phyloP scores from a whole-genome alignment of 179 eudicot genomes.

The Heliamphora pulchella region DNA sequence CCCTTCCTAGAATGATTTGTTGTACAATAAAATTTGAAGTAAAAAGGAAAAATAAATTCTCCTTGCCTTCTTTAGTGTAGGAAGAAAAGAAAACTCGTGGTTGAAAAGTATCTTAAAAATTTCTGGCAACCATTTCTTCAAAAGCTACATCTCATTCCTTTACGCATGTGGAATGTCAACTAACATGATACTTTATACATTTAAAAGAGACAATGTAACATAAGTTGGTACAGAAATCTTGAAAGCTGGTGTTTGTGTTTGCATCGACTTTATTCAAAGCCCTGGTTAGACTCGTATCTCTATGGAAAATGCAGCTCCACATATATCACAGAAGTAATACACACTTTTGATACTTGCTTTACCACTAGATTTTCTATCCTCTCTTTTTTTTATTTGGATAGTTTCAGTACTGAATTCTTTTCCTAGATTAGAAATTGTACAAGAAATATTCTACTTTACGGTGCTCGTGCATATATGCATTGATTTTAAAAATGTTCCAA shows the following conservation, averaged over 20 bases:
- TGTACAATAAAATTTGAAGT: neutral
- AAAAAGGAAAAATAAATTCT: neutral
- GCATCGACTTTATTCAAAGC: neutral
- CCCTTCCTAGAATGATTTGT: neutral
- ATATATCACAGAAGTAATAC: neutral
- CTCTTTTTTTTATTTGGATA: neutral
- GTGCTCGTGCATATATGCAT: neutral
- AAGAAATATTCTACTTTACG: neutral
- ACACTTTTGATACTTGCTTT: neutral
- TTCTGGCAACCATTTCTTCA: neutral
- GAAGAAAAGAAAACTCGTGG: neutral
- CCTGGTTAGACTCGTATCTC: neutral
- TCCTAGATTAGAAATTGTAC: too few species aligned
- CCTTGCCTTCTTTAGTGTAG: neutral
- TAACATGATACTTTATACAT: too few species aligned
- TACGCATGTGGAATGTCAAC: too few species aligned
- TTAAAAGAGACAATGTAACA: too few species aligned
- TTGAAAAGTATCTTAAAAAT: neutral
- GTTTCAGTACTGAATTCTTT: neutral
- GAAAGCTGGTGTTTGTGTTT: neutral
- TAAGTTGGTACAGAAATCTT: neutral
- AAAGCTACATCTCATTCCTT: neutral
- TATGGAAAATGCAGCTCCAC: neutral
- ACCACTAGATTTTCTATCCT: neutral
- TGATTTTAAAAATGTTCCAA: neutral